Percentiles rank a stretch among this genome's conserved stretches.
Conservation (phyloP, 2,329 filamentous ascomycete genomes). For the Diaporthe sp. region DNA sequence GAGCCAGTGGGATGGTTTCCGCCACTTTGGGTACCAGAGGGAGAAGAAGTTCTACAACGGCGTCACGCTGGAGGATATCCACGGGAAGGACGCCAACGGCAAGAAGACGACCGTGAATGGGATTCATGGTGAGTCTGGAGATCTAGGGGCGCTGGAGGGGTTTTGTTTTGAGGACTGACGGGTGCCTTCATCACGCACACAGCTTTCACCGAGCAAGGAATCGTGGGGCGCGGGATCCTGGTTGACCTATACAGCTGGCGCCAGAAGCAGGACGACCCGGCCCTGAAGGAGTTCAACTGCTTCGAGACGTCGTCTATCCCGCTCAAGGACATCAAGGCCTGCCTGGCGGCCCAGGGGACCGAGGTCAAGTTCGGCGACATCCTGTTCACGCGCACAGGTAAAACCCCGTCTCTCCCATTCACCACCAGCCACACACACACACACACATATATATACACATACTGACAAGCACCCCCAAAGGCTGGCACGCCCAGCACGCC, state of each 20-base stretch:
- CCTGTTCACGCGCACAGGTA: conserved; percentile 56
- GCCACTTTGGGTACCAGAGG: conserved; percentile 61
- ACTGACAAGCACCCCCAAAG: conserved; percentile 35
- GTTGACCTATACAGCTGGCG: conserved; percentile 63
- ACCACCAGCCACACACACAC: too few relatives aligned
- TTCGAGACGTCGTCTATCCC: conserved; percentile 49
- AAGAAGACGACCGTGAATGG: conserved; percentile 51
- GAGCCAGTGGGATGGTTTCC: conserved; percentile 67
- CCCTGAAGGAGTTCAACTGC: conserved; percentile 43
- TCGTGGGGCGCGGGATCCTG: conserved; percentile 65
- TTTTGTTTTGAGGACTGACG: neutral
- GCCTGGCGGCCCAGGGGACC: conserved; percentile 57
- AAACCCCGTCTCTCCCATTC: neutral
- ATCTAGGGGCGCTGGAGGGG: neutral
- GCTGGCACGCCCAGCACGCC: conserved; percentile 55
- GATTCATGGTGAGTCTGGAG: conserved; percentile 45
- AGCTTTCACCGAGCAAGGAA: conserved; percentile 63
- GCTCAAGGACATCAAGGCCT: conserved; percentile 48
- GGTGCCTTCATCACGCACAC: neutral
- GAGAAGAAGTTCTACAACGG: conserved; percentile 51
- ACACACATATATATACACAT: too few relatives aligned
- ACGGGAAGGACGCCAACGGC: conserved; percentile 42
- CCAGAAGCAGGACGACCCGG: conserved; percentile 46
- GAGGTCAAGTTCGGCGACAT: conserved; percentile 63
- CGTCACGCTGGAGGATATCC: conserved; percentile 45